Evolutionary conservation across 805 yeast species (phyloP).

Genomic region (Aciculoconidium aculeatum): DNA sequence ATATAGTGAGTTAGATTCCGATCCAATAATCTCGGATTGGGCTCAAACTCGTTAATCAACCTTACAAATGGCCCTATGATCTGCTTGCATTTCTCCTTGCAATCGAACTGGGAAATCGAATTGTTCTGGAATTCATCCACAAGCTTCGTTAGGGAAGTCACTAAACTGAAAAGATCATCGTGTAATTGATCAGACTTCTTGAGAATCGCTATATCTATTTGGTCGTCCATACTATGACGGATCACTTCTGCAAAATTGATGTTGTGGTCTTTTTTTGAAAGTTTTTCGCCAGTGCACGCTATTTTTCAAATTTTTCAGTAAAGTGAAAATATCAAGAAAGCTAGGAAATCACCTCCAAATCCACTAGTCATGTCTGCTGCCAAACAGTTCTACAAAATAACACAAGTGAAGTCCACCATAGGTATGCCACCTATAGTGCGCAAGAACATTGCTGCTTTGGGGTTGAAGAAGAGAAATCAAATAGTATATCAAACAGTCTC

Average conservation of each 20-base stretch:
- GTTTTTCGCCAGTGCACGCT: no score
- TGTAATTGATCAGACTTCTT: slow-evolving; percentile 15
- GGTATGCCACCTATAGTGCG: slow-evolving; percentile 71
- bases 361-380: slow-evolving; percentile 10
- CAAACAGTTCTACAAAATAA: slow-evolving; percentile 44
- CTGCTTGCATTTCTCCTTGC: slow-evolving; percentile 7
- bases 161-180: slow-evolving; percentile 6
- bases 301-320: no score
- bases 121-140: slow-evolving; percentile 1
- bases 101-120: slow-evolving; percentile 3
- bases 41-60: slow-evolving; percentile 46
- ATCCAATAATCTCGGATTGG: slow-evolving; percentile 49
- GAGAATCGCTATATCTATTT: no score
- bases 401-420: slow-evolving; percentile 76
- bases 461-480: slow-evolving; percentile 69
- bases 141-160: neutral
- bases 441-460: slow-evolving; percentile 63
- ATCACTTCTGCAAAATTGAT: no score
- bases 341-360: no score
- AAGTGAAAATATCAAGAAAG: no score
- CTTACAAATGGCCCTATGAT: slow-evolving; percentile 11
- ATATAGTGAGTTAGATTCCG: slow-evolving; percentile 28
- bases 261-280: no score
- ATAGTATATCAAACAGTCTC: slow-evolving; percentile 67
- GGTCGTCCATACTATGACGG: slow-evolving; percentile 3